Evolutionary conservation across 2,329 filamentous ascomycete genomes (phyloP), one percentile per base, ranked within the genome.

Genomic region (Trichoderma koningiopsis): DNA sequence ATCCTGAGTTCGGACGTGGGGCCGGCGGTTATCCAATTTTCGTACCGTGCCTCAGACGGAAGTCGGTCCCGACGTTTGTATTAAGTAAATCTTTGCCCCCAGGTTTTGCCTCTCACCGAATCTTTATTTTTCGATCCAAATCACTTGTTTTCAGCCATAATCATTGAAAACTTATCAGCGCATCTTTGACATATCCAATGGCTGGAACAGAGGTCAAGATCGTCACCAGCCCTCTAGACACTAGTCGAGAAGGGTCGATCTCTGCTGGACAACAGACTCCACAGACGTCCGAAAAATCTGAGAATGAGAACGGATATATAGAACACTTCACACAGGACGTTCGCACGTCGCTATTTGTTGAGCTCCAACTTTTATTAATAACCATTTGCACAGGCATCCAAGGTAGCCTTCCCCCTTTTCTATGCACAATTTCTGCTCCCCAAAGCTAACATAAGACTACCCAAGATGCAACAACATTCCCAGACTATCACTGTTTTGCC

Each of bases 401-500:
- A 81, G 82, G 82, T 81, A 33, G 69, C 77, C 13, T 31, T 5
- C 31, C 31, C 19, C n/a, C 29, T 3, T 53, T 47, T 29, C 3
- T 13, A 7, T 10, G 7, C 24, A 35, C 22, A 4, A 10, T 14
- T 6, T 43, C 19, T 29, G 29, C 22, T 22, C 10, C 0, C 4
- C 11, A 43, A 27, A 19, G 49, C 66, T 68, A 47, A 68, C 14
- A 29, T 5, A 11, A 16, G 11, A 1, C 10, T 4, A 24, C n/a
- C 19, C 1, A 37, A 83, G 86, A 89, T 77, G 86, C 87, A 60
- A 83, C 86, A 24, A 84, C 87, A 2, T 89, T 88, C 74, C 85
- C 85, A 27, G 86, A 88, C 74, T 90, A 86, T 76, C 83, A 85
- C 77, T 88, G 86, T 75, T 89, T 90, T 76, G 85, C 86, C 16